Percentiles rank a stretch among this genome's conserved stretches.
Evolutionary conservation across 352 stramenopile genomes (phyloP).

Genomic region (Thalassiosira gravida): DNA sequence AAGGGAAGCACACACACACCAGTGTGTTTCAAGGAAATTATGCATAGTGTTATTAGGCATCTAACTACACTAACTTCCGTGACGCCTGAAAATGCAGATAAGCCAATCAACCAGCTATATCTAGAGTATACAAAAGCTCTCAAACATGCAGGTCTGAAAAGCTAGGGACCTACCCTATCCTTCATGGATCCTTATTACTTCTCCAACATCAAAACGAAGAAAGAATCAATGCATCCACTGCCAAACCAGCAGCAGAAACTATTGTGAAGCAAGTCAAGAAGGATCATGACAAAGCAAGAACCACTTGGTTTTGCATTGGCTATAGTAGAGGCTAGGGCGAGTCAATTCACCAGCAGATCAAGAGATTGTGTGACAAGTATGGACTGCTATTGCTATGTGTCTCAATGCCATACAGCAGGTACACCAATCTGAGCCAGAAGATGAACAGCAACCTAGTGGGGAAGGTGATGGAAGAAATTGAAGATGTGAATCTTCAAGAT

Average conservation of each 20-base stretch:
- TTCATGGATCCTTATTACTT: background rate
- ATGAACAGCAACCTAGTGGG: background rate
- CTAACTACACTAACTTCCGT: constrained; percentile 13
- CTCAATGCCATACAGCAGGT: constrained; percentile 23
- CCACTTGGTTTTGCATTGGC: constrained; percentile 41
- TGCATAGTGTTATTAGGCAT: constrained; percentile 2
- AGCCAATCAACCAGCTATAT: constrained; percentile 19
- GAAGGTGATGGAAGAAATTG: constrained; percentile 25
- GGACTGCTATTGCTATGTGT: constrained; percentile 18
- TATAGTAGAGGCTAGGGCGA: constrained; percentile 19
- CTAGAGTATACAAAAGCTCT: constrained; percentile 2
- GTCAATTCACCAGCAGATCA: constrained; percentile 18
- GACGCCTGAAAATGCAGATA: constrained; percentile 9
- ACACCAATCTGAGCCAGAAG: background rate
- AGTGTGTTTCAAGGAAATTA: constrained; percentile 29
- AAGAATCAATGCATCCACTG: background rate
- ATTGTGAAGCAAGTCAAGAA: constrained; percentile 4
- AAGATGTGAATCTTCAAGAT: background rate
- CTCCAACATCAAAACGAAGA: background rate
- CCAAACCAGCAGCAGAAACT: background rate
- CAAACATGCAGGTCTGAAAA: background rate
- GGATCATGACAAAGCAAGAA: constrained; percentile 16
- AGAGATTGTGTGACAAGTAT: constrained; percentile 6
- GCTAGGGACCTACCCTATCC: background rate
- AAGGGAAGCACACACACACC: constrained; percentile 30